phyloP scores from a whole-genome alignment of 2,329 filamentous ascomycete species.

The Xylariomycetidae sp. region DNA sequence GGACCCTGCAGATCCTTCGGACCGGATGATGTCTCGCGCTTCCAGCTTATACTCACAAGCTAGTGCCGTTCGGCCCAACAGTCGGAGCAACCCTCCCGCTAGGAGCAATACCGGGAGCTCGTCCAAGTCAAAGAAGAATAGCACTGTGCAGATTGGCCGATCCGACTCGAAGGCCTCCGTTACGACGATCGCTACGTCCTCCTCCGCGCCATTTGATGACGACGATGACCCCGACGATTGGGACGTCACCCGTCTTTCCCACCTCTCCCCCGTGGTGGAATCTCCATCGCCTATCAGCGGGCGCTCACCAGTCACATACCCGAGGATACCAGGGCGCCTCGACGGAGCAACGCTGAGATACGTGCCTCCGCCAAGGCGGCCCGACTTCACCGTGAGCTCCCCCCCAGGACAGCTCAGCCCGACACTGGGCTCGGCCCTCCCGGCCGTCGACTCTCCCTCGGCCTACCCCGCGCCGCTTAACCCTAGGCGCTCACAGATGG shows the following conservation, averaged over 20 bases:
- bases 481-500: conserved; percentile 10
- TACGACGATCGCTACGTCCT: conserved; percentile 35
- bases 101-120: conserved; percentile 16
- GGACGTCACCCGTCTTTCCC: conserved; percentile 22
- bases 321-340: conserved; percentile 22
- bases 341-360: conserved; percentile 23
- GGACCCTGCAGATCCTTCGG: conserved; percentile 10
- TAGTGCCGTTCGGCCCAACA: conserved; percentile 16
- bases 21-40: conserved; percentile 20
- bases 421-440: conserved; percentile 32
- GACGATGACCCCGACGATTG: conserved; percentile 26
- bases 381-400: conserved; percentile 24
- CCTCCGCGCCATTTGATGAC: conserved; percentile 24
- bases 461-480: conserved; percentile 23
- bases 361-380: conserved; percentile 29
- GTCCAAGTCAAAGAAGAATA: conserved; percentile 12
- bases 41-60: conserved; percentile 35
- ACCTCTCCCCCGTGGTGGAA: conserved; percentile 46
- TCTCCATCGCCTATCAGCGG: conserved; percentile 33
- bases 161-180: conserved; percentile 27
- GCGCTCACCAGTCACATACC: conserved; percentile 29
- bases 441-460: conserved; percentile 13
- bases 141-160: conserved; percentile 12
- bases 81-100: conserved; percentile 8
- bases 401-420: conserved; percentile 38